Base-by-base conservation (phyloP, 805 yeast species). In the Wickerhamiella parazyma region DNA sequence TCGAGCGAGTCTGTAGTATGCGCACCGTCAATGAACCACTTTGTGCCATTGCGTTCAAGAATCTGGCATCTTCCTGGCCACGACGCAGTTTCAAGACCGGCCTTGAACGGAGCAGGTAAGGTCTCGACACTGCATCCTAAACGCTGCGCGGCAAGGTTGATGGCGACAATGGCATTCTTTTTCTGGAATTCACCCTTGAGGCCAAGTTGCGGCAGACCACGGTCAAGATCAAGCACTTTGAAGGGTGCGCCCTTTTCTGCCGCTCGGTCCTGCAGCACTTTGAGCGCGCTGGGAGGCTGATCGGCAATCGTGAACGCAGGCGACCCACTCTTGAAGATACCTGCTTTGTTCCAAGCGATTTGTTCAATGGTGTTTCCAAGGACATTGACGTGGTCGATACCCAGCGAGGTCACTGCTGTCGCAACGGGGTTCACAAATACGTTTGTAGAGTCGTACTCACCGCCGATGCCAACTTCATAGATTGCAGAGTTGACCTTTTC, bases 51-150 rank as follows among this genome's bases (percentile, higher is more conserved):
- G 19, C 65, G 69, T 5, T 52, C 48, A 24, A 84, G 61, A 1
- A 75, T 69, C 63, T 93, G 96, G 54, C 97, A 89, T 52, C 99
- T 69, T 1, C 99, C 99, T n/a, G 91, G 91, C 95, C 97, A 91
- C 36, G 68, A 64, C 1, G 56, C 51, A 3, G 36, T 22, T 20
- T 50, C 47, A 4, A 55, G 45, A 2, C 54, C 59, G 0, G 22
- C 25, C 9, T 48, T 40, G 36, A 55, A 52, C 24, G 28, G 46
- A 41, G 21, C 37, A 31, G 53, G 62, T 41, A 44, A 52, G 7
- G 18, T 18, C 12, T 37, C 34, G 4, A 52, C 44, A 14, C 16
- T 26, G 12, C 47, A 25, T 1, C 49, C 49, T 1, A 58, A 47
- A 0, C 78, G 85, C 29, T 72, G 70, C 4, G 70, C 65, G 8